phyloP scores from a whole-genome alignment of 768 basidiomycete genomes.

The Serpula lacrymans region DNA sequence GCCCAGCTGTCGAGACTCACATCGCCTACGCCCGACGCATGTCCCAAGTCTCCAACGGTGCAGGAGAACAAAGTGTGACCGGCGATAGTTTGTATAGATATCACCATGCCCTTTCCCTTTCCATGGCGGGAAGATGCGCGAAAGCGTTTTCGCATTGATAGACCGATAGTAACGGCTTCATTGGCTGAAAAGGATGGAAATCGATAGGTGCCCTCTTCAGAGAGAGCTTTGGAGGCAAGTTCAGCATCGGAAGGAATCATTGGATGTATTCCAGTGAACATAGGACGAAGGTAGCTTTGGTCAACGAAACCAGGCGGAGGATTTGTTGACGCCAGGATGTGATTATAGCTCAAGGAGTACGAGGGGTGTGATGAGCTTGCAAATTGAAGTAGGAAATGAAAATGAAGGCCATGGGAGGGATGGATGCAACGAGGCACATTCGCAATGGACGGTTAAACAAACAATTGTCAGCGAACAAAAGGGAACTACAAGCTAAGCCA shows the following conservation, averaged over 20 bases:
- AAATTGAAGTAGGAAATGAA: too few species aligned
- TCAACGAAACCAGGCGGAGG: too few species aligned
- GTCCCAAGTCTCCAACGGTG: constrained; percentile 78
- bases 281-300: too few species aligned
- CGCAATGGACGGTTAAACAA: too few species aligned
- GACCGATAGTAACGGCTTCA: constrained; percentile 77
- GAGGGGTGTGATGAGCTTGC: too few species aligned
- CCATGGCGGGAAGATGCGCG: constrained; percentile 65
- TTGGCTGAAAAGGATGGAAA: constrained; percentile 72
- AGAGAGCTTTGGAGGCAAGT: constrained; percentile 65
- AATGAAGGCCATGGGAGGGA: too few species aligned
- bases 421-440: too few species aligned
- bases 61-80: constrained; percentile 81
- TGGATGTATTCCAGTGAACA: constrained; percentile 64
- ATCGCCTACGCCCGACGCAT: constrained; percentile 62
- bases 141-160: constrained; percentile 83
- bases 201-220: constrained; percentile 66
- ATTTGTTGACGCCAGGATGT: too few species aligned
- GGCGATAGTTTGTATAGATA: constrained; percentile 75
- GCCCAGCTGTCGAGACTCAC: constrained; percentile 81
- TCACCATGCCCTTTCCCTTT: constrained; percentile 78
- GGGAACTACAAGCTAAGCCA: too few species aligned
- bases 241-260: constrained; percentile 70
- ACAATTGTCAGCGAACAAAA: too few species aligned
- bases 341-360: too few species aligned